Evolutionary conservation across 129 eudicot genomes (phyloP), one percentile per base, ranked within the genome.

Genomic region (Oenanthe sinensis): DNA sequence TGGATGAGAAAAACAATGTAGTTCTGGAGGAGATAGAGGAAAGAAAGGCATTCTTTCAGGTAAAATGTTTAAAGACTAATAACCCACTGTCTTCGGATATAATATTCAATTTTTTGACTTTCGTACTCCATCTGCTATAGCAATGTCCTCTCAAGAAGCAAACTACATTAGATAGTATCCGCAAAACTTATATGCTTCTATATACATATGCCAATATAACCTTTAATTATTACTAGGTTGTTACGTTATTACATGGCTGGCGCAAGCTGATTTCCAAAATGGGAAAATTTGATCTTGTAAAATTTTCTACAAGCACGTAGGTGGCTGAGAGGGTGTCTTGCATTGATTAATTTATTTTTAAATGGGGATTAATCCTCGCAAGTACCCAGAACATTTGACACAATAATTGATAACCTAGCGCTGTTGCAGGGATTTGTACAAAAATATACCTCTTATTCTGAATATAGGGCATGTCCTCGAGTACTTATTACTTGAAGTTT

Each of bases 11-110:
- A 87, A 95, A 58, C 37, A 77, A 90, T 40, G 84, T 87, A 81
- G 82, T 96, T 71, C 94, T 96, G 82, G 99, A 96, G 88, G 99
- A 96, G 84, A 87, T 96, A 74, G 99, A 96, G 86, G 97, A 90
- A 85, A 92, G 97, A 82, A 90, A 83, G 83, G 99, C 99, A 77
- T 96, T 96, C 83, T 96, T 96, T 87, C 99, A 95, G 99, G 99
- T 95, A 48, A 78, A 70, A 24, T 46, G 75, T 15, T 71, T 48
- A 47, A 71, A 71, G 55, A 74, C 14, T 24, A 30, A 24, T 46
- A 9, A 20, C 37, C 10, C 45, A 28, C 74, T 17, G 13, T 69
- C 40, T 69, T 69, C 40, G 24, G 46, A 69, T 2, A 15, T 69
- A 10, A 17, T 30, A 69, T 69, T n/a, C 75, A 70, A 3, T 39